Percentiles rank a stretch among this genome's conserved stretches.
phyloP scores from a whole-genome alignment of 1,139 yeast species.

The Wickerhamomyces sp. region DNA sequence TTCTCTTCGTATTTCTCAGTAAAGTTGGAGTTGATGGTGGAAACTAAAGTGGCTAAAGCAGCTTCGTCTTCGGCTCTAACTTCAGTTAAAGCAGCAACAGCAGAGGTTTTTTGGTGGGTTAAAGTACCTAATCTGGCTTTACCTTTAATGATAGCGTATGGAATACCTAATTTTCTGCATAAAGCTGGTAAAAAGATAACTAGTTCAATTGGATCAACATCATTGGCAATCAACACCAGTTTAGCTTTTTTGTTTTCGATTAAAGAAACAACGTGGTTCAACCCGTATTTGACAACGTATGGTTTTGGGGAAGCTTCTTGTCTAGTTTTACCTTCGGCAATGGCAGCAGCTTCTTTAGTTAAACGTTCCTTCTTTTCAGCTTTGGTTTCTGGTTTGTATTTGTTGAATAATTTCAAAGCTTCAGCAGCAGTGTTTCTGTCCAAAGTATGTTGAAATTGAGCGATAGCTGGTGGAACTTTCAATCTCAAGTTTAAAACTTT shows the following conservation, averaged over 20 bases:
- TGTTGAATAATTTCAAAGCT: conserved; percentile 94
- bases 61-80: conserved; percentile 91
- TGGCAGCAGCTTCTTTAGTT: conserved; percentile 97
- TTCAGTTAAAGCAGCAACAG: conserved; percentile 94
- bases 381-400: conserved; percentile 96
- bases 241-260: conserved; percentile 98
- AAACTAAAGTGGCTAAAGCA: conserved; percentile 85
- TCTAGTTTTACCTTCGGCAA: conserved; percentile 95
- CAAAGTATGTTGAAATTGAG: conserved; percentile 92
- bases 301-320: conserved; percentile 97
- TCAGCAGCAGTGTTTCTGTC: conserved; percentile 98
- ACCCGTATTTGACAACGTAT: conserved; percentile 92
- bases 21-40: conserved; percentile 91
- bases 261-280: conserved; percentile 95
- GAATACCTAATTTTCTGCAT: conserved; percentile 99
- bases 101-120: conserved; percentile 93
- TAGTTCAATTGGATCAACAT: conserved; percentile 97
- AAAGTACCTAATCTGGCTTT: conserved; percentile 97
- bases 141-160: conserved; percentile 97
- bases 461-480: conserved; percentile 97
- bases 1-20: conserved; percentile 87
- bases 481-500: conserved; percentile 91
- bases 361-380: conserved; percentile 98
- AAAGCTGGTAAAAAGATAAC: conserved; percentile 96
- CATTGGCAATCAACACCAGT: conserved; percentile 94